A percentile compares a stretch with the other conserved stretches of the same genome.
Conservation (phyloP, 345 rosid genomes). For the Barbarea vulgaris region DNA sequence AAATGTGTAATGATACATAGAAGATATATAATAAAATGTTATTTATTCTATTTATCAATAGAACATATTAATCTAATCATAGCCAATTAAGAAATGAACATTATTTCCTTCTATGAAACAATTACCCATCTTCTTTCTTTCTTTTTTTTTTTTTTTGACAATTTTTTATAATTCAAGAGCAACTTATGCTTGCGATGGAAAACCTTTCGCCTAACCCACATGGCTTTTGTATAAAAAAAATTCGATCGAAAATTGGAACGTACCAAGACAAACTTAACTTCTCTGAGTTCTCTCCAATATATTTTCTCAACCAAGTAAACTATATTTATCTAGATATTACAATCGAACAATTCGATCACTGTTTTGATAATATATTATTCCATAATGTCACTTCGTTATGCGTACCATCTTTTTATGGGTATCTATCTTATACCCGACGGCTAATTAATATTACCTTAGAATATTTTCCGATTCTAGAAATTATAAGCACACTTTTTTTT, state of each 20-base stretch:
- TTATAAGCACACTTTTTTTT: slow-evolving; percentile 21
- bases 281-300: neutral
- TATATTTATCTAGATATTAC: neutral
- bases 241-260: neutral
- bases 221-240: neutral
- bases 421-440: slow-evolving; percentile 8
- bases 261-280: neutral
- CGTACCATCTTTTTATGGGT: neutral
- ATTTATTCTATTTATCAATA: neutral
- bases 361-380: neutral
- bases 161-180: neutral
- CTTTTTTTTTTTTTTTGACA: neutral
- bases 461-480: slow-evolving; percentile 22
- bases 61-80: neutral
- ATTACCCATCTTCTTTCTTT: neutral
- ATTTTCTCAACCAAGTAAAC: slow-evolving; percentile 1
- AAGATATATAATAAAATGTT: neutral
- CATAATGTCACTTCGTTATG: slow-evolving; percentile 21
- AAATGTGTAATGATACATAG: too few relatives aligned
- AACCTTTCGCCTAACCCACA: neutral
- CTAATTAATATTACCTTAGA: slow-evolving; percentile 16
- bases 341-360: neutral
- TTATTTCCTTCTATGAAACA: neutral
- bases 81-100: neutral
- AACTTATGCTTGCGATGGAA: neutral